Conservation (phyloP, 805 yeast species). For the Schwanniomyces sp. region DNA sequence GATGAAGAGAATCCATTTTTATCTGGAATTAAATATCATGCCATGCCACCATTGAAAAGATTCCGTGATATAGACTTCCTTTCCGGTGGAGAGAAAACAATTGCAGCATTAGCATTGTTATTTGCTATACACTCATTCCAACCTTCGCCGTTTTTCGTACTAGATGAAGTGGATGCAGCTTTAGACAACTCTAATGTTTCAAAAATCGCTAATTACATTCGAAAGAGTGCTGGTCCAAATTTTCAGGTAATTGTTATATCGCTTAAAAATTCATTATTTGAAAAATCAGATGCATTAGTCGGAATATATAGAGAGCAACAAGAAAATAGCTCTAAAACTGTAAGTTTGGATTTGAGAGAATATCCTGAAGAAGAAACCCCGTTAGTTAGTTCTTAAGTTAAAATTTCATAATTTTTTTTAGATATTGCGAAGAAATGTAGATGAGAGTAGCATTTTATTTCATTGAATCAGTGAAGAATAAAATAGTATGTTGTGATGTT, state of each 20-base stretch:
- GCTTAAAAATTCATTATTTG: slow-evolving; percentile 82
- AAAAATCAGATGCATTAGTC: slow-evolving; percentile 84
- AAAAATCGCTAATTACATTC: slow-evolving; percentile 83
- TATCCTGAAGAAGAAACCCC: slow-evolving; percentile 44
- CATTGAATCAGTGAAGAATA: not conserved
- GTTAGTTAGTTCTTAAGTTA: slow-evolving; percentile 1
- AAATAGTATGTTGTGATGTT: not conserved
- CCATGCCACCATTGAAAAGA: slow-evolving; percentile 94
- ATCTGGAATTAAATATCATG: slow-evolving; percentile 84
- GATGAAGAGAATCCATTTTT: slow-evolving; percentile 88
- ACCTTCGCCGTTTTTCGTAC: slow-evolving; percentile 93
- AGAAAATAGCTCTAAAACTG: slow-evolving; percentile 68
- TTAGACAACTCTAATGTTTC: slow-evolving; percentile 86
- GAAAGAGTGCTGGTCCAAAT: slow-evolving; percentile 67
- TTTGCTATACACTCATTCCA: slow-evolving; percentile 89
- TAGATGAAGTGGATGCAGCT: slow-evolving; percentile 99
- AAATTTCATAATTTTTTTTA: not conserved
- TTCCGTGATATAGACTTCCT: slow-evolving; percentile 89
- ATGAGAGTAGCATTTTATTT: not conserved
- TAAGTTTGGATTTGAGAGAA: slow-evolving; percentile 69
- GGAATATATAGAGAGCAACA: slow-evolving; percentile 87
- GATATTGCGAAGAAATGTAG: not conserved
- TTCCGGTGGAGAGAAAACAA: slow-evolving; percentile 96
- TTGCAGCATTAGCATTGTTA: slow-evolving; percentile 90
- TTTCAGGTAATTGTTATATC: slow-evolving; percentile 93